These are phyloP conservation scores for Aspergillus saccharolyticus DNA, from an alignment of 495 filamentous ascomycete genomes.

Conservation along the genomic window DNA sequence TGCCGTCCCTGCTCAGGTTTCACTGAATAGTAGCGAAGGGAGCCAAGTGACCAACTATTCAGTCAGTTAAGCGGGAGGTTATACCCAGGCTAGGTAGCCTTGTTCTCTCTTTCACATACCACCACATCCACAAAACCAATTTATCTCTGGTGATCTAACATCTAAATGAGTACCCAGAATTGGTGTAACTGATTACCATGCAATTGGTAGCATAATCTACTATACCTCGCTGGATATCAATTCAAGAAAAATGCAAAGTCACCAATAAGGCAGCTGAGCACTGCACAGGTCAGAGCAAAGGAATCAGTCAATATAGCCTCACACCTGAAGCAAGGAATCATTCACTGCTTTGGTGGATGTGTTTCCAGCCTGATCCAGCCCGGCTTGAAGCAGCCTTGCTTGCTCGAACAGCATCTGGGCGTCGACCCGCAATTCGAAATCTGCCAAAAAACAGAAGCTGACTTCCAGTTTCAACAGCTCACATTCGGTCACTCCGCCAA, in stretches of 20 bases:
- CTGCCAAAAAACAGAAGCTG: conserved; percentile 79
- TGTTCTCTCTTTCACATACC: too few species aligned
- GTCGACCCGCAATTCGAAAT: conserved; percentile 74
- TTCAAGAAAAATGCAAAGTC: not conserved
- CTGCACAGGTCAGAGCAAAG: not conserved
- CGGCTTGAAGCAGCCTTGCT: conserved; percentile 21
- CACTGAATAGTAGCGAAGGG: not conserved
- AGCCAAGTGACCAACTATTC: too few species aligned
- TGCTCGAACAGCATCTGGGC: conserved; percentile 54
- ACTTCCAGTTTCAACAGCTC: conserved; percentile 84
- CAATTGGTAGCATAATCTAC: not conserved
- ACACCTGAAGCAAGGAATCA: not conserved
- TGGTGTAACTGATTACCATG: not conserved
- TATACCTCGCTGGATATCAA: not conserved
- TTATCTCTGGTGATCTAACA: too few species aligned
- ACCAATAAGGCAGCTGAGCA: not conserved
- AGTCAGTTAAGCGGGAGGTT: not conserved
- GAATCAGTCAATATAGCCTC: not conserved
- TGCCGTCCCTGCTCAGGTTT: not conserved
- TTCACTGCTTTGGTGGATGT: not conserved
- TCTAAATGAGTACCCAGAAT: too few species aligned
- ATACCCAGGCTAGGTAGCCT: not conserved
- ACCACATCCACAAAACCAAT: too few species aligned
- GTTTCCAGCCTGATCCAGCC: not conserved
- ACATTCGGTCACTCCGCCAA: conserved; percentile 77